Evolutionary conservation across 2,329 filamentous ascomycete species (phyloP), one percentile per base, ranked within the genome.

Genomic region (Colletotrichum scovillei): DNA sequence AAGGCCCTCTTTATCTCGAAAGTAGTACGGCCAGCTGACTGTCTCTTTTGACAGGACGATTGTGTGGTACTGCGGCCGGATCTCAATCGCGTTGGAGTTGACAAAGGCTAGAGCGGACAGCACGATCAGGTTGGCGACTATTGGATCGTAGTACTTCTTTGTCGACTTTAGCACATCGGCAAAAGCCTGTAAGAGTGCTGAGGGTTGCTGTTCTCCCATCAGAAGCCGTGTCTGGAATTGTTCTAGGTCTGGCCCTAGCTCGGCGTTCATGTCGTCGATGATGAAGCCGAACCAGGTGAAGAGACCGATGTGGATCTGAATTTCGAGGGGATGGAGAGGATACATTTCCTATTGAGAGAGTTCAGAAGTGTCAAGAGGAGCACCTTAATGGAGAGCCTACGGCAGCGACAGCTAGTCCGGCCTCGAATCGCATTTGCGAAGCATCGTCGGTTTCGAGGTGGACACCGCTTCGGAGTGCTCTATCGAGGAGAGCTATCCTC

Each of bases 271-370:
- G 74, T 82, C 79, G 38, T 81, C 81, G 19, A 80, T 77, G 8
- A 81, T 72, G 28, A 79, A 77, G 6, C 76, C 77, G 6, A 82
- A 67, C 73, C 79, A 80, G 30, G 80, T 80, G 60, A 78, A 79
- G 46, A 82, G 78, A 19, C 79, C 79, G 12, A 80, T 75, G 69
- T 81, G 80, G 30, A 82, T 67, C 53, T 78, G 78, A 19, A 80
- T 74, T 19, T 80, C 76, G 4, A 77, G 62, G 6, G 74, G 74
- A 11, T 76, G 74, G 28, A 69, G 57, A 1, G 75, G 75, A 19
- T 75, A 76, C 74, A 75, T 76, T 22, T 75, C 49, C 22, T n/a
- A n/a, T n/a, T n/a, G n/a, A n/a, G n/a, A n/a, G n/a, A n/a, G n/a
- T n/a, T n/a, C n/a, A n/a, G n/a, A n/a, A n/a, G n/a, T n/a, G n/a